A percentile compares a stretch with the other conserved stretches of the same genome.
Evolutionary conservation across 805 yeast species (phyloP).

Genomic region (Saccharomycopsis selenospora): DNA sequence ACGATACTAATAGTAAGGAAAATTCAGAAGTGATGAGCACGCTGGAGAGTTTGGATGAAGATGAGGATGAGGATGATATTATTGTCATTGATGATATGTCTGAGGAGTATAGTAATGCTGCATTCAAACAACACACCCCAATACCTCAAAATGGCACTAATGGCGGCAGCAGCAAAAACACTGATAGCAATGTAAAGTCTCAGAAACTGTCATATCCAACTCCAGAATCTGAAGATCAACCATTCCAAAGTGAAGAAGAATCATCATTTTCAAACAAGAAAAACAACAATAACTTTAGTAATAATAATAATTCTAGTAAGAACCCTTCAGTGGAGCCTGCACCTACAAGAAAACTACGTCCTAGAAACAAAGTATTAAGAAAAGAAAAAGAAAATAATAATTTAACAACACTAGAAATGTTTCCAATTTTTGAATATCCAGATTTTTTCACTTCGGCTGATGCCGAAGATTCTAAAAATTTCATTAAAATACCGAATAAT

Average conservation of each 20-base stretch:
- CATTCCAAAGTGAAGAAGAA: neutral
- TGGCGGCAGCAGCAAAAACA: too few relatives aligned
- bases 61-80: slow-evolving; percentile 4
- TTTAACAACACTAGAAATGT: slow-evolving; percentile 13
- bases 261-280: neutral
- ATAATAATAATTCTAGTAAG: too few relatives aligned
- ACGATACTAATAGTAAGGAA: neutral
- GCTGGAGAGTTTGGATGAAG: neutral
- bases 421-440: slow-evolving; percentile 15
- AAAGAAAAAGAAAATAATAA: neutral
- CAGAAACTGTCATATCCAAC: slow-evolving; percentile 18
- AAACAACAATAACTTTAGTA: too few relatives aligned
- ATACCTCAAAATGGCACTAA: too few relatives aligned
- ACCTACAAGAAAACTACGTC: slow-evolving; percentile 8
- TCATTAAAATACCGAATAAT: slow-evolving; percentile 13
- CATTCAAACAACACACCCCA: too few relatives aligned
- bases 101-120: too few relatives aligned
- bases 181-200: too few relatives aligned
- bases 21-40: neutral
- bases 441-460: slow-evolving; percentile 23
- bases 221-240: slow-evolving; percentile 5
- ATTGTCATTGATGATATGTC: slow-evolving; percentile 4
- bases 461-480: neutral
- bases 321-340: too few relatives aligned
- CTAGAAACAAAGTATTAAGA: slow-evolving; percentile 8